phyloP scores from a whole-genome alignment of 306 rosid species.

The Cucumis melo region DNA sequence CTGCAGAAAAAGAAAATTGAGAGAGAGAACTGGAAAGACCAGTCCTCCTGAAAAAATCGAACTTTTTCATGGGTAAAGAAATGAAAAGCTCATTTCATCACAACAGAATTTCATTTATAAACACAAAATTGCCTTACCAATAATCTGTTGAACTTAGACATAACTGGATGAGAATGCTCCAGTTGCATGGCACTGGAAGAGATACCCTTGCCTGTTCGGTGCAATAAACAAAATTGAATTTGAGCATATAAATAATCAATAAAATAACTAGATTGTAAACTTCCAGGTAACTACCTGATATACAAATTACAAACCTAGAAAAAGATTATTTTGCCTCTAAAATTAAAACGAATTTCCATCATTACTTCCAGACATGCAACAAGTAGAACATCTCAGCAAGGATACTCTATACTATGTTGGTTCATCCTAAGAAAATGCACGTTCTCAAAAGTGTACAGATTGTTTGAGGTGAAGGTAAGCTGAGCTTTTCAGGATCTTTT shows the following conservation, averaged over 20 bases:
- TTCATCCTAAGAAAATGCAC: neutral
- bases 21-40: neutral
- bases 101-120: neutral
- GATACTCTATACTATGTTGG: neutral
- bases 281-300: neutral
- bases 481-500: too few species aligned
- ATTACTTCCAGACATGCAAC: neutral
- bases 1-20: neutral
- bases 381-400: neutral
- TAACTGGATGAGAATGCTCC: conserved; percentile 46
- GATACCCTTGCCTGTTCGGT: conserved; percentile 37
- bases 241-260: neutral
- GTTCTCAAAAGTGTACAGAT: neutral
- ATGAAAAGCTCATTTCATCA: neutral
- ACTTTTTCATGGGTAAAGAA: neutral
- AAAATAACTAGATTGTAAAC: neutral
- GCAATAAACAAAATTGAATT: conserved; percentile 5
- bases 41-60: neutral
- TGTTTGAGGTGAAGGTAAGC: too few species aligned
- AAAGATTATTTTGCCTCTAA: neutral
- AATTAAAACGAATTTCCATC: neutral
- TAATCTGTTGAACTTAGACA: conserved; percentile 61
- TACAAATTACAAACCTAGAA: neutral
- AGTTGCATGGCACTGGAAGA: conserved; percentile 24
- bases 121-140: conserved; percentile 40